Evolutionary conservation across 257 asterid genomes (phyloP), one percentile per base, ranked within the genome.

Genomic region (Gentiana straminea): DNA sequence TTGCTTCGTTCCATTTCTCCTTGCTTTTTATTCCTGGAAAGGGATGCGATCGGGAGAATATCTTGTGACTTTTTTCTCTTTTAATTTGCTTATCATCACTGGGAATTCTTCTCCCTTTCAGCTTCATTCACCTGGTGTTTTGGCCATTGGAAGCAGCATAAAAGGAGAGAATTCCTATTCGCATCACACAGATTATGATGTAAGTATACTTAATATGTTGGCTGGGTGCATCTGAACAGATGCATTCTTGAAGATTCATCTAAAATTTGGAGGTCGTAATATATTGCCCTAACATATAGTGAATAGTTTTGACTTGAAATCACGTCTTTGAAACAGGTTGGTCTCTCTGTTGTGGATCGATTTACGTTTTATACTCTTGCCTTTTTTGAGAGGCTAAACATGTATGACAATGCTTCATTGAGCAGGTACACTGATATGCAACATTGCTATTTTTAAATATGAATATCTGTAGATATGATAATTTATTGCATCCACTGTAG

Each of bases 91-190:
- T 32, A 33, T 53, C 7, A 33, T 11, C 33, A 35, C 13, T 49
- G 24, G 38, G 32, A 34, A 2, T 35, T 34, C 35, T 73, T 60
- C 50, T 61, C 69, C 34, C 46, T 68, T n/a, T 58, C 81, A 92
- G 99, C 99, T 92, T 72, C 90, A 80, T 69, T 92, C 99, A 35
- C 94, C 97, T 55, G 97, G 95, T 67, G 94, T 92, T 70, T 73
- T 92, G 89, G 82, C 99, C 37, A 77, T 88, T 75, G 99, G 99
- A 73, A 92, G 99, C 77, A 88, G 97, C 85, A 81, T 66, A 81
- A 92, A 92, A 76, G 95, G 94, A 65, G 97, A 92, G 73, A 92
- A 92, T 71, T 92, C 99, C 11, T 92, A 92, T 69, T 92, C 94
- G 1, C 97, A 92, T 69, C 95, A 88, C 82, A 68, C 88, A 75